Conservation (phyloP, 1,284 basidiomycete genomes). For the Cryptococcus neoformans region DNA sequence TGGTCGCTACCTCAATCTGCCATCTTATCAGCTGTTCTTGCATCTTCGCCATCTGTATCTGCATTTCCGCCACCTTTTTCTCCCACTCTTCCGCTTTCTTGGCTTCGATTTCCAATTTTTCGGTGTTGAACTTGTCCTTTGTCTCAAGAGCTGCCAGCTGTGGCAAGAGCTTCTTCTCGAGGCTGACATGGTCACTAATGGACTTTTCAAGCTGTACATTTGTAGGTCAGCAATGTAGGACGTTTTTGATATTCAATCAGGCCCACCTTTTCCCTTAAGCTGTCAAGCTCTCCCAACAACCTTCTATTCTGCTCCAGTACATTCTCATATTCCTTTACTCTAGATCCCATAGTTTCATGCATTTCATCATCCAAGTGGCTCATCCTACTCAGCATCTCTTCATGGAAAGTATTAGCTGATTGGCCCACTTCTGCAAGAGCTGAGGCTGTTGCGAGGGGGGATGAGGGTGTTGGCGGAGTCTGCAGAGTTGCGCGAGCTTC, state of each 20-base stretch:
- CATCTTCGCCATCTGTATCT: constrained; percentile 2
- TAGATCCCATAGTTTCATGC: constrained; percentile 11
- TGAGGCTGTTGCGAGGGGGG: neutral
- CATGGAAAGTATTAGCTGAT: constrained; percentile 9
- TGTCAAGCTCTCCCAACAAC: constrained; percentile 14
- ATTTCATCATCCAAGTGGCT: constrained; percentile 15
- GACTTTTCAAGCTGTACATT: neutral
- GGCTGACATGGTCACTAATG: neutral
- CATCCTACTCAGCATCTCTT: constrained; percentile 14
- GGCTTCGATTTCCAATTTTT: neutral
- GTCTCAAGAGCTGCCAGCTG: neutral
- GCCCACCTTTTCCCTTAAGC: constrained; percentile 11
- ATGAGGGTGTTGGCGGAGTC: neutral
- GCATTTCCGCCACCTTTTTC: constrained; percentile 4
- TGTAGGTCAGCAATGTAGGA: too few species aligned
- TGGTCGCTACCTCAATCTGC: constrained; percentile 1
- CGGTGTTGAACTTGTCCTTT: neutral
- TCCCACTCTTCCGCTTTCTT: constrained; percentile 1
- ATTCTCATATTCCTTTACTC: constrained; percentile 17
- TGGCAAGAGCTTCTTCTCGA: neutral
- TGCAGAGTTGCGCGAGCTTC: neutral
- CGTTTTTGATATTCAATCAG: neutral
- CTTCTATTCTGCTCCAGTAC: constrained; percentile 13
- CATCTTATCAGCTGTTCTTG: constrained; percentile 1
- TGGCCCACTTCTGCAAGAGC: constrained; percentile 6